These are phyloP conservation scores for Coemansia sp. DNA, from an alignment of 192 early-diverging fungal species.

Conservation along the genomic window DNA sequence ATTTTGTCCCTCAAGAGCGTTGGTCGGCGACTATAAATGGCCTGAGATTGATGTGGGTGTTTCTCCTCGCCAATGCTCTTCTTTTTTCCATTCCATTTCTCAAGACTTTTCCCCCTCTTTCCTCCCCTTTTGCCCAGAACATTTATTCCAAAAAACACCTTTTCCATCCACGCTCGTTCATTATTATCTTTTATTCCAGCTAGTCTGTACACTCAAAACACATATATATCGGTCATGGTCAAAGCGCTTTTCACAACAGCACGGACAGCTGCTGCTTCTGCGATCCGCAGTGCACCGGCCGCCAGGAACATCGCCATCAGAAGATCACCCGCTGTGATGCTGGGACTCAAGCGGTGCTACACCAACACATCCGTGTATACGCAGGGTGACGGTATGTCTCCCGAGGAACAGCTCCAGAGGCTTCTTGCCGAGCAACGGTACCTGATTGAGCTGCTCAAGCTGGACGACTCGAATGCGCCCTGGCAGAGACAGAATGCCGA, in stretches of 20 bases:
- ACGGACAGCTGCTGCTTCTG: constrained; percentile 1
- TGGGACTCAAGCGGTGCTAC: constrained; percentile 17
- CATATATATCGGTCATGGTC: background rate
- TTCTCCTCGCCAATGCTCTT: too few relatives aligned
- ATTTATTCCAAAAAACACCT: too few relatives aligned
- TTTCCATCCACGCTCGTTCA: background rate
- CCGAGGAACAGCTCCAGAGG: constrained; percentile 29
- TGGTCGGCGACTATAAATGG: too few relatives aligned
- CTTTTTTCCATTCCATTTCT: background rate
- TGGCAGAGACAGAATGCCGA: constrained; percentile 31
- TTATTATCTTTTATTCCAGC: background rate
- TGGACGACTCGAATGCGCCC: constrained; percentile 44
- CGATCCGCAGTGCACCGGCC: background rate
- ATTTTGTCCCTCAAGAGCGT: too few relatives aligned
- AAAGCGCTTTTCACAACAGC: constrained; percentile 1
- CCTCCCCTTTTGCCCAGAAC: background rate
- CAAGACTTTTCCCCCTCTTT: background rate
- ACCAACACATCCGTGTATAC: constrained; percentile 52
- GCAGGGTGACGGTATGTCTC: constrained; percentile 32
- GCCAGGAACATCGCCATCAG: background rate
- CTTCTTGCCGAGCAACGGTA: constrained; percentile 44
- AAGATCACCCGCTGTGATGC: background rate
- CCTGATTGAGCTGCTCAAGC: constrained; percentile 44
- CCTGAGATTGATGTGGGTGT: too few relatives aligned
- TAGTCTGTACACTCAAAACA: too few relatives aligned